Evolutionary conservation across 2,329 filamentous ascomycete species (phyloP).

Genomic region (Exophiala mesophila): DNA sequence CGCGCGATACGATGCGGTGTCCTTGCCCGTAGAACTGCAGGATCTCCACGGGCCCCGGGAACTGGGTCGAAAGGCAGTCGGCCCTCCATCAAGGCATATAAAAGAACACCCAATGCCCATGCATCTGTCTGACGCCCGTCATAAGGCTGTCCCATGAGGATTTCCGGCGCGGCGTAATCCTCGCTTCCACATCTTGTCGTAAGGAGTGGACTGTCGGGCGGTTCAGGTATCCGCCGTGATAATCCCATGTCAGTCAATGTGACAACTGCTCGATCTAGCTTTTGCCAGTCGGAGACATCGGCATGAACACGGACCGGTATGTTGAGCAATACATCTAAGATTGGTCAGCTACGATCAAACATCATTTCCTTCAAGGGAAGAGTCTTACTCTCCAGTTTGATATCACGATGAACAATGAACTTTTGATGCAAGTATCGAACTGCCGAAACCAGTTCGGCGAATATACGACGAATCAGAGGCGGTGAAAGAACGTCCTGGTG

Average conservation of each 20-base stretch:
- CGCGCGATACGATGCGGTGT: slow-evolving; percentile 92
- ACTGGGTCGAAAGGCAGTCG: slow-evolving; percentile 87
- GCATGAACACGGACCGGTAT: slow-evolving; percentile 64
- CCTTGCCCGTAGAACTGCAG: slow-evolving; percentile 68
- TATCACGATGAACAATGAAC: slow-evolving; percentile 90
- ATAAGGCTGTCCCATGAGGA: slow-evolving; percentile 91
- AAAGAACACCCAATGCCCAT: slow-evolving; percentile 88
- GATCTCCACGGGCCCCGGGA: slow-evolving; percentile 68
- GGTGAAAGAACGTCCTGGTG: slow-evolving; percentile 65
- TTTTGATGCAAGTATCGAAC: slow-evolving; percentile 79
- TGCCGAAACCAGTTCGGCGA: slow-evolving; percentile 80
- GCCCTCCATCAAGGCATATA: slow-evolving; percentile 92
- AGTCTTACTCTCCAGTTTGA: slow-evolving; percentile 89
- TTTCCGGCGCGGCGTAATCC: slow-evolving; percentile 94
- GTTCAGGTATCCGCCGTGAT: slow-evolving; percentile 70
- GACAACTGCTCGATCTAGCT: slow-evolving; percentile 74
- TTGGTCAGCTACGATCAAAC: slow-evolving; percentile 20
- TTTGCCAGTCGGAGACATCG: slow-evolving; percentile 63
- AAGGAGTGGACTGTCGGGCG: slow-evolving; percentile 75
- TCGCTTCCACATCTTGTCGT: slow-evolving; percentile 92
- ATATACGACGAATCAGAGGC: slow-evolving; percentile 72
- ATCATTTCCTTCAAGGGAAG: neutral
- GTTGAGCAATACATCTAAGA: slow-evolving; percentile 82
- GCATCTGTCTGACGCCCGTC: slow-evolving; percentile 88
- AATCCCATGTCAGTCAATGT: slow-evolving; percentile 90